Evolutionary conservation across 2,329 filamentous ascomycete species (phyloP).

Genomic region (Pleoardoris graminearum): DNA sequence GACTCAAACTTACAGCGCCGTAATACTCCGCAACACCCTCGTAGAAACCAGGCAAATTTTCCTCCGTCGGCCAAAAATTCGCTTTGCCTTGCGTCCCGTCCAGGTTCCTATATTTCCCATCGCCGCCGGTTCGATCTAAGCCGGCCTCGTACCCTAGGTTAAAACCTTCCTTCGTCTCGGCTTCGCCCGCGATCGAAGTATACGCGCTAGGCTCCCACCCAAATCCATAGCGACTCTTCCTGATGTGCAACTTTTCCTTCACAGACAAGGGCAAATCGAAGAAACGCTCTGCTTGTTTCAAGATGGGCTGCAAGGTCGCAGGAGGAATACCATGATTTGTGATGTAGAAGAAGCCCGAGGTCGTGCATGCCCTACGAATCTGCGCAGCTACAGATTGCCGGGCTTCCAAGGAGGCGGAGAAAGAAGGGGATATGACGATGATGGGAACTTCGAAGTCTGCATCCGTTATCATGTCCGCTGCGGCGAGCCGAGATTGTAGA

Average conservation of each 20-base stretch:
- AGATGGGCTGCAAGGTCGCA: constrained; percentile 31
- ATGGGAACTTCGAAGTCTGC: constrained; percentile 41
- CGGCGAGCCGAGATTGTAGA: constrained; percentile 37
- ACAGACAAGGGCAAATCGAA: constrained; percentile 36
- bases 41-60: constrained; percentile 47
- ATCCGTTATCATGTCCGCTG: constrained; percentile 16
- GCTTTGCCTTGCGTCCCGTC: constrained; percentile 43
- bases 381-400: constrained; percentile 44
- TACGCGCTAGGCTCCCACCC: constrained; percentile 50
- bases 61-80: constrained; percentile 47
- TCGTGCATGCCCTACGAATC: constrained; percentile 46
- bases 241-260: constrained; percentile 47
- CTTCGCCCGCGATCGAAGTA: constrained; percentile 46
- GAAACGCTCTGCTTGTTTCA: constrained; percentile 46
- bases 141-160: constrained; percentile 50
- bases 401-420: constrained; percentile 35
- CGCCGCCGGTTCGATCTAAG: constrained; percentile 46
- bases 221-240: constrained; percentile 45
- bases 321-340: constrained; percentile 43
- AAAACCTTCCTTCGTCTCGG: constrained; percentile 49
- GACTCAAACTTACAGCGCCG: constrained; percentile 28
- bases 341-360: constrained; percentile 50
- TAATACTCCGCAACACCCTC: constrained; percentile 46
- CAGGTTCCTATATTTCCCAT: constrained; percentile 48
- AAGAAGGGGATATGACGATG: constrained; percentile 45